These are phyloP conservation scores for Somion occarium DNA, from an alignment of 1,284 basidiomycete species.

Conservation along the genomic window DNA sequence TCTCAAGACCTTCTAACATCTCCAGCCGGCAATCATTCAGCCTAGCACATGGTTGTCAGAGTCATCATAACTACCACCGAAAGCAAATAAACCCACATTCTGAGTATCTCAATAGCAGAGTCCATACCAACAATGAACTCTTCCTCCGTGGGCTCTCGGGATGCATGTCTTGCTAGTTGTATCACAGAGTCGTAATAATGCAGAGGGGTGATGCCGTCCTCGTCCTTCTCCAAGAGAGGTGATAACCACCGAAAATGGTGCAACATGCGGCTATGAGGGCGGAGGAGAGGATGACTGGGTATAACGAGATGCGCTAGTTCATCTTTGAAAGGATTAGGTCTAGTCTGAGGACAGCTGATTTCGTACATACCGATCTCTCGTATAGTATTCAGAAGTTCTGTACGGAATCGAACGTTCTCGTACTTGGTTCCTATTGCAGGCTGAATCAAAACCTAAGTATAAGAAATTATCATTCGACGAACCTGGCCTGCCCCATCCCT, in stretches of 20 bases:
- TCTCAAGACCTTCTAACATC: conserved; percentile 52
- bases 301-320: conserved; percentile 60
- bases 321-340: conserved; percentile 35
- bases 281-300: conserved; percentile 53
- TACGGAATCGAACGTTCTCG: conserved; percentile 57
- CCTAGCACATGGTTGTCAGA: conserved; percentile 26
- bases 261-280: conserved; percentile 65
- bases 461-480: conserved; percentile 17
- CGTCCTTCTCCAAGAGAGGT: conserved; percentile 59
- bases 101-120: conserved; percentile 59
- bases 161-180: conserved; percentile 67
- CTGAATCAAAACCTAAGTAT: conserved; percentile 4
- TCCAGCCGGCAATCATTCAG: conserved; percentile 57
- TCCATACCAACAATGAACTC: conserved; percentile 68
- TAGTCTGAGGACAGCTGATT: background rate
- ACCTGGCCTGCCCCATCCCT: conserved; percentile 82
- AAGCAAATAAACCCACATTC: conserved; percentile 34
- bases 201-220: conserved; percentile 56
- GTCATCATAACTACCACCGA: background rate
- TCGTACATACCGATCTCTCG: conserved; percentile 48
- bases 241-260: conserved; percentile 70
- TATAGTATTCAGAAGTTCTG: conserved; percentile 61
- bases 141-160: conserved; percentile 58
- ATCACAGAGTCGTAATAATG: conserved; percentile 76
- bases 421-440: conserved; percentile 46